These are phyloP conservation scores for Roridomyces roridus DNA, from an alignment of 768 basidiomycete genomes.

Conservation along the genomic window DNA sequence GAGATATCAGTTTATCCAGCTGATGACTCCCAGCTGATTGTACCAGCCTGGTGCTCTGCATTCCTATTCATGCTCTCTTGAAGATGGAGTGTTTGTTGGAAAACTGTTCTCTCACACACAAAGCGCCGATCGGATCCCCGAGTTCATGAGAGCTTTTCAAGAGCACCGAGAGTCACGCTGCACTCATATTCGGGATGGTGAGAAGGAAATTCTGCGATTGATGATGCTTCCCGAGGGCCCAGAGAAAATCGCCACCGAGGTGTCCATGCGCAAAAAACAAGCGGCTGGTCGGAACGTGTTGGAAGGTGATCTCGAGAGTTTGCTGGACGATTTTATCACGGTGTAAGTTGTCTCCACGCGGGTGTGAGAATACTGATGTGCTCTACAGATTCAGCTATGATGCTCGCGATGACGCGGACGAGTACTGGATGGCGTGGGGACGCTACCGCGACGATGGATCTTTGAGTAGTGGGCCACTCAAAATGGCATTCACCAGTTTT, in stretches of 20 bases:
- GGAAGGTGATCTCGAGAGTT: background rate
- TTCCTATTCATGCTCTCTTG: slow-evolving; percentile 9
- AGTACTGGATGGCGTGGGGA: slow-evolving; percentile 17
- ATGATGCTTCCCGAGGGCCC: slow-evolving; percentile 14
- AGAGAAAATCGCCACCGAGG: slow-evolving; percentile 3
- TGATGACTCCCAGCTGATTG: background rate
- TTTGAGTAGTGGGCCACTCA: no score
- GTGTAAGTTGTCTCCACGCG: slow-evolving; percentile 1
- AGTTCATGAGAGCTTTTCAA: slow-evolving; percentile 15
- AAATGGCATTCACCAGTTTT: no score
- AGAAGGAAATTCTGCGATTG: background rate
- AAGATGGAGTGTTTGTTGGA: slow-evolving; percentile 19
- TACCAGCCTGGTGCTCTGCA: background rate
- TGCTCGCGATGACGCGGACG: slow-evolving; percentile 15
- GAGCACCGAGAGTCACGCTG: slow-evolving; percentile 12
- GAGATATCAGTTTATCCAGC: background rate
- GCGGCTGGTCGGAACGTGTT: slow-evolving; percentile 13
- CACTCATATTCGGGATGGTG: background rate
- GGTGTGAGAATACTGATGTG: background rate
- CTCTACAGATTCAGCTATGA: slow-evolving; percentile 7
- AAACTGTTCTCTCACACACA: slow-evolving; percentile 19
- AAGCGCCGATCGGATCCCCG: background rate
- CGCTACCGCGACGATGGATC: slow-evolving; percentile 5
- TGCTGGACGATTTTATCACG: slow-evolving; percentile 10
- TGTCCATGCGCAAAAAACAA: slow-evolving; percentile 8